Evolutionary conservation across 148 eudicot genomes (phyloP).

Genomic region (Dysphania ambrosioides): DNA sequence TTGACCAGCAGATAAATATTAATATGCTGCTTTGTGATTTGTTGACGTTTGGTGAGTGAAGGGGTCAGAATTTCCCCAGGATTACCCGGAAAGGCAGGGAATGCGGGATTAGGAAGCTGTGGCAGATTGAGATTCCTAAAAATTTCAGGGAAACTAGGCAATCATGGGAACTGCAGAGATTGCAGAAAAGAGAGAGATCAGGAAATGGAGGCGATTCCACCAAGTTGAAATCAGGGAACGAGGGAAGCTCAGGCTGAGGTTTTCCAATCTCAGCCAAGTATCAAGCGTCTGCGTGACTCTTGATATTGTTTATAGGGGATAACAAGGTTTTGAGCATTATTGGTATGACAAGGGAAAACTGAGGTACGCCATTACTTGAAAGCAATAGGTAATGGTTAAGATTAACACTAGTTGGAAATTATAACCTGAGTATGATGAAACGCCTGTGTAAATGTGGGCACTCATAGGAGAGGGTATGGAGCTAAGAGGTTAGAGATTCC

Average conservation of each 20-base stretch:
- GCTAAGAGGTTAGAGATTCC: slow-evolving; percentile 7
- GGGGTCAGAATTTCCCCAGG: slow-evolving; percentile 5
- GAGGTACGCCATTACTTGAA: slow-evolving; percentile 12
- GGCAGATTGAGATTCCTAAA: slow-evolving; percentile 14
- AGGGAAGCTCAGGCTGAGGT: slow-evolving; percentile 15
- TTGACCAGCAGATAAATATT: background rate
- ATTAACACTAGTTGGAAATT: too few species aligned
- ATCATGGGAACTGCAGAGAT: slow-evolving; percentile 12
- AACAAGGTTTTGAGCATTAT: background rate
- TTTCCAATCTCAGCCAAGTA: background rate
- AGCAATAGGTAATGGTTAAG: background rate
- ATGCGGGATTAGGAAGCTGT: slow-evolving; percentile 7
- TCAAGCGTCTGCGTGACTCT: slow-evolving; percentile 14
- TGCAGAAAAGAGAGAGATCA: slow-evolving; percentile 19
- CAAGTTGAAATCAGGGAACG: background rate
- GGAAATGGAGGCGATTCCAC: slow-evolving; percentile 19
- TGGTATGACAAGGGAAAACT: slow-evolving; percentile 1
- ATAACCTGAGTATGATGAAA: background rate
- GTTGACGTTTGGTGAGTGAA: background rate
- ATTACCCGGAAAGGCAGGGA: slow-evolving; percentile 9
- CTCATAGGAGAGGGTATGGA: slow-evolving; percentile 2
- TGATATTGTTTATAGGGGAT: background rate
- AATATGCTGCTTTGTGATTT: slow-evolving; percentile 1
- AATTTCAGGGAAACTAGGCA: slow-evolving; percentile 12
- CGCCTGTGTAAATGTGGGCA: background rate